Evolutionary conservation across 345 rosid genomes (phyloP).

Genomic region (Syzygium oleosum): DNA sequence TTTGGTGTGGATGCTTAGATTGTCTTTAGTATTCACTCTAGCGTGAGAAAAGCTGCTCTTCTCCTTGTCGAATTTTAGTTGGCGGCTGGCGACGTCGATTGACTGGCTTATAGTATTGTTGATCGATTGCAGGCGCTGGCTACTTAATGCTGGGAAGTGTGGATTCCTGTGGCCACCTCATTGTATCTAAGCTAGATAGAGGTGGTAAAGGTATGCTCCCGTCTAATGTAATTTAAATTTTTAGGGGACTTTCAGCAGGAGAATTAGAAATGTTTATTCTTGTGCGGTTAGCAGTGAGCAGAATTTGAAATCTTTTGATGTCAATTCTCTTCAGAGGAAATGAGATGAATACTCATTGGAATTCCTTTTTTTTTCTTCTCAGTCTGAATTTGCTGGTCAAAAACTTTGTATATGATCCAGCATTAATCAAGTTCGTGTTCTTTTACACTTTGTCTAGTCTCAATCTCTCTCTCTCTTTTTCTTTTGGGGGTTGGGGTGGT

Average conservation of each 20-base stretch:
- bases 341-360: background rate
- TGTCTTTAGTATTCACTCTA: background rate
- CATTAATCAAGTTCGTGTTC: no score
- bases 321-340: background rate
- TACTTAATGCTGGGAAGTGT: constrained; percentile 55
- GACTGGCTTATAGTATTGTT: background rate
- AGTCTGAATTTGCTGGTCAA: background rate
- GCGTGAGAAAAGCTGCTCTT: background rate
- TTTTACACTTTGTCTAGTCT: no score
- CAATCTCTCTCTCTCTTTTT: background rate
- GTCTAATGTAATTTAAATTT: background rate
- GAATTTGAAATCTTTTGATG: background rate
- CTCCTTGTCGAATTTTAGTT: background rate
- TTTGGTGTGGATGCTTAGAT: background rate
- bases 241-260: background rate
- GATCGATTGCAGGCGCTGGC: constrained; percentile 21
- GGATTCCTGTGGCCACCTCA: constrained; percentile 56
- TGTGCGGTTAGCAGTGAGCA: background rate
- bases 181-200: constrained; percentile 46
- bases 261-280: background rate
- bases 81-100: rapidly evolving
- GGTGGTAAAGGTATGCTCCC: constrained; percentile 35
- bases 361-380: background rate
- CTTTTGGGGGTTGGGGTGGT: background rate
- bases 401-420: background rate